A percentile compares a stretch with the other conserved stretches of the same genome.
These are phyloP conservation scores for Rhynchosporium graminicola DNA, from an alignment of 2,329 filamentous ascomycete genomes.

Conservation along the genomic window DNA sequence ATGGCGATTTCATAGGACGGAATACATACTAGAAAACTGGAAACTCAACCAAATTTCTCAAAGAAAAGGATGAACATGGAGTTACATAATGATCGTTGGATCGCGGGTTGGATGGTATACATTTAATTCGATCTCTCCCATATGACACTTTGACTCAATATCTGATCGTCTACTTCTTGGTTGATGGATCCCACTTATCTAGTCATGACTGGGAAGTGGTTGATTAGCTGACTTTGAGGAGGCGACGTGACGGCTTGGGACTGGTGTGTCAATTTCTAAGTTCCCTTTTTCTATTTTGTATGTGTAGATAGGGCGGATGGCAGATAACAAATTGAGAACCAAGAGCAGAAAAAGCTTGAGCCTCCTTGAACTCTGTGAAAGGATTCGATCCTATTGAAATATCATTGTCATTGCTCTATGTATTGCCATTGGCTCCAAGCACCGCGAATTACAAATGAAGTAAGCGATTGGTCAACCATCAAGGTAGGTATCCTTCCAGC, in stretches of 20 bases:
- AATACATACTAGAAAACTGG: conserved; percentile 9
- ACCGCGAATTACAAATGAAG: no score
- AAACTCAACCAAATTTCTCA: conserved; percentile 22
- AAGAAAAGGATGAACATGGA: conserved; percentile 20
- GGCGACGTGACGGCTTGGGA: neutral
- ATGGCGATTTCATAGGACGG: conserved; percentile 18
- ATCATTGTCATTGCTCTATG: no score
- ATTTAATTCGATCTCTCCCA: neutral
- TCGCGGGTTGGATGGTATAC: conserved; percentile 6
- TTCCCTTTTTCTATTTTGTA: conserved; percentile 16
- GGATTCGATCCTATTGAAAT: no score
- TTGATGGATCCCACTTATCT: conserved; percentile 22
- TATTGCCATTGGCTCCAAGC: no score
- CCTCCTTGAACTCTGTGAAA: no score
- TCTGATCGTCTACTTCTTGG: conserved; percentile 24
- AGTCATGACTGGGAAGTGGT: conserved; percentile 13
- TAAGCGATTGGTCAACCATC: no score
- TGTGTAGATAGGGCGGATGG: conserved; percentile 28
- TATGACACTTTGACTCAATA: neutral
- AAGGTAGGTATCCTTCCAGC: no score
- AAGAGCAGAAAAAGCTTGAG: conserved; percentile 3
- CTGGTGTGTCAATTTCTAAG: neutral
- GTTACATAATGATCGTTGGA: conserved; percentile 30
- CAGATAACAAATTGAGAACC: conserved; percentile 10
- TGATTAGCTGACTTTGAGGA: conserved; percentile 29